phyloP scores from a whole-genome alignment of 2,329 filamentous ascomycete species.

The Mycosphaerella sp. region DNA sequence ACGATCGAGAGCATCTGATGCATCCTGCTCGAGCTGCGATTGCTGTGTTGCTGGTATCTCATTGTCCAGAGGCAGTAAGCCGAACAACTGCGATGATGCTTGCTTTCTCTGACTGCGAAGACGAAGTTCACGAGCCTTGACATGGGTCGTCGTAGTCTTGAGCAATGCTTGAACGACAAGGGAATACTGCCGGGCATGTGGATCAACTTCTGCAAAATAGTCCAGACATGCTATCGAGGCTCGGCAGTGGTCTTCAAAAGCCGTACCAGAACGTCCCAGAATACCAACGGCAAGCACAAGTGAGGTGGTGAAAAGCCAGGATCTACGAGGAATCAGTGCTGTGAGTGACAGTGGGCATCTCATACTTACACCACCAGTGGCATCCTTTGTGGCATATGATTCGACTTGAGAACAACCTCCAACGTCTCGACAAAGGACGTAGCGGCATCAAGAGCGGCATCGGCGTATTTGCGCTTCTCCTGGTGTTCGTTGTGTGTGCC shows the following conservation, averaged over 20 bases:
- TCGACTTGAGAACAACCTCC: conserved; percentile 17
- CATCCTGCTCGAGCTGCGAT: background rate
- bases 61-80: conserved; percentile 15
- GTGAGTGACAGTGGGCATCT: background rate
- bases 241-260: conserved; percentile 22
- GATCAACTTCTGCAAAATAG: conserved; percentile 27
- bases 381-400: conserved; percentile 17
- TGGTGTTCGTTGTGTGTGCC: conserved; percentile 16
- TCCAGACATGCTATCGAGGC: conserved; percentile 23
- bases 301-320: conserved; percentile 30
- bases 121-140: conserved; percentile 21
- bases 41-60: background rate
- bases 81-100: conserved; percentile 28
- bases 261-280: conserved; percentile 24
- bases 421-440: conserved; percentile 24
- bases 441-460: conserved; percentile 29
- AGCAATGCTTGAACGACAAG: conserved; percentile 25
- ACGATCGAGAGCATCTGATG: background rate
- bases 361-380: conserved; percentile 24
- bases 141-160: conserved; percentile 18
- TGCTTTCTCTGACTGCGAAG: conserved; percentile 22
- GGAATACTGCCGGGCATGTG: conserved; percentile 29
- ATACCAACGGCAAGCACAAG: conserved; percentile 28
- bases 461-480: conserved; percentile 27
- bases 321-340: conserved; percentile 11